These are phyloP conservation scores for Aeschynomene evenia DNA, from an alignment of 306 rosid species.

Conservation along the genomic window DNA sequence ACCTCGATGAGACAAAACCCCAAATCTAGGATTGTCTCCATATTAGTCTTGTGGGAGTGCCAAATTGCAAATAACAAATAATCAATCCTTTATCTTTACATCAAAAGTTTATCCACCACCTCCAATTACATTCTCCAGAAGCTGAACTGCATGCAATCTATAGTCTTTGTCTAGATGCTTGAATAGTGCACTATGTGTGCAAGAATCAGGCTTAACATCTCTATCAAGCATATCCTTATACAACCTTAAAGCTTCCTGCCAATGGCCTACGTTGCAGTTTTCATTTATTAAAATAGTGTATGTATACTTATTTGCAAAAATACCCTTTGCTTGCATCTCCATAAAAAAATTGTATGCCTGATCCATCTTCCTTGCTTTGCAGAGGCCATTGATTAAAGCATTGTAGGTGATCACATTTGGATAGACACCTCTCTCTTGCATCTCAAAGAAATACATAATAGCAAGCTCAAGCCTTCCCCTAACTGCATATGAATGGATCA, in stretches of 20 bases:
- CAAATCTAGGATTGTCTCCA: conserved; percentile 14
- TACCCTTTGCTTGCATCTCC: conserved; percentile 68
- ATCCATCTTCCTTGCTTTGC: conserved; percentile 53
- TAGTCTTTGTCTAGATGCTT: conserved; percentile 57
- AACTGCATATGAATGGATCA: conserved; percentile 68
- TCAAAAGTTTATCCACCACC: conserved; percentile 39
- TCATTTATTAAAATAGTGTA: conserved; percentile 75
- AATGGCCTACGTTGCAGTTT: conserved; percentile 55
- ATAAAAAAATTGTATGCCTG: conserved; percentile 51
- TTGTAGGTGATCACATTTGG: conserved; percentile 87
- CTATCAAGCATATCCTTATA: conserved; percentile 74
- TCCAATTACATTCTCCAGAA: conserved; percentile 47
- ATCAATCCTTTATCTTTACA: conserved; percentile 32
- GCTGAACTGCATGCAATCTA: conserved; percentile 40
- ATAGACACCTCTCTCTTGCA: conserved; percentile 59
- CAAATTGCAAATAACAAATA: conserved; percentile 24
- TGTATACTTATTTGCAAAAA: conserved; percentile 77
- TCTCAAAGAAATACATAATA: conserved; percentile 54
- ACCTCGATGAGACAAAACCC: conserved; percentile 30
- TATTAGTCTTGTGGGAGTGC: conserved; percentile 30
- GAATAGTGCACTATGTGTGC: conserved; percentile 64
- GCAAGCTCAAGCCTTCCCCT: conserved; percentile 61
- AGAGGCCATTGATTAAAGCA: conserved; percentile 73
- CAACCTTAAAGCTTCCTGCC: conserved; percentile 74
- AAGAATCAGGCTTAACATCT: conserved; percentile 70